These are phyloP conservation scores for Glomus cerebriforme DNA, from an alignment of 192 early-diverging fungal species.

Conservation along the genomic window DNA sequence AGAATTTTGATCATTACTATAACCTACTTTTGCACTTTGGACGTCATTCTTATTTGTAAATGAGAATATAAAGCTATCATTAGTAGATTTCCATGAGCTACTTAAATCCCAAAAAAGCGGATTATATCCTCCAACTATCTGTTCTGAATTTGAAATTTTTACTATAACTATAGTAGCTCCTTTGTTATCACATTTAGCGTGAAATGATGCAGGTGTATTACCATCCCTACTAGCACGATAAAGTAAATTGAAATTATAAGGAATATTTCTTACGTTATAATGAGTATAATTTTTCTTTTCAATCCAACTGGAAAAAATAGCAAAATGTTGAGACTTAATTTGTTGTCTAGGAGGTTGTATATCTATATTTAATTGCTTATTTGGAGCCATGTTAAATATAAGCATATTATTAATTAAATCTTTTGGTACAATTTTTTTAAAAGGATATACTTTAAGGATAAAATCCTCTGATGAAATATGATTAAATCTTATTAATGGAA, in stretches of 20 bases:
- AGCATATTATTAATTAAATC: neutral
- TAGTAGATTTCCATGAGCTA: neutral
- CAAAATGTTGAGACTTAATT: neutral
- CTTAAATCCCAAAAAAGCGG: neutral
- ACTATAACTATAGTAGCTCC: neutral
- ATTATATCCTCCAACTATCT: constrained; percentile 7
- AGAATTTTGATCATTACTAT: neutral
- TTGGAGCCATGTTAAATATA: neutral
- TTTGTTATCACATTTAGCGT: neutral
- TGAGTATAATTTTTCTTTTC: neutral
- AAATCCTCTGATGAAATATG: too few species aligned
- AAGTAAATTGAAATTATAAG: constrained; percentile 1
- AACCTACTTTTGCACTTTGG: neutral
- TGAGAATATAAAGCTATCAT: neutral
- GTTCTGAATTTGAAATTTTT: neutral
- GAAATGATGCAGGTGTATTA: neutral
- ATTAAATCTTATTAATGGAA: too few species aligned
- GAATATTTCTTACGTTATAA: neutral
- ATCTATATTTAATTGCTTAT: neutral
- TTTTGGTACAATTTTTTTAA: neutral
- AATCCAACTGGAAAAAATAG: constrained; percentile 8
- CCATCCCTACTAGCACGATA: neutral
- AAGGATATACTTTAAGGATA: too few species aligned
- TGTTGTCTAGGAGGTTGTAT: neutral
- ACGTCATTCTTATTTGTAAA: neutral